A percentile compares a stretch with the other conserved stretches of the same genome.
phyloP scores from a whole-genome alignment of 2,329 filamentous ascomycete genomes.

The Chaetothyriales sp. region DNA sequence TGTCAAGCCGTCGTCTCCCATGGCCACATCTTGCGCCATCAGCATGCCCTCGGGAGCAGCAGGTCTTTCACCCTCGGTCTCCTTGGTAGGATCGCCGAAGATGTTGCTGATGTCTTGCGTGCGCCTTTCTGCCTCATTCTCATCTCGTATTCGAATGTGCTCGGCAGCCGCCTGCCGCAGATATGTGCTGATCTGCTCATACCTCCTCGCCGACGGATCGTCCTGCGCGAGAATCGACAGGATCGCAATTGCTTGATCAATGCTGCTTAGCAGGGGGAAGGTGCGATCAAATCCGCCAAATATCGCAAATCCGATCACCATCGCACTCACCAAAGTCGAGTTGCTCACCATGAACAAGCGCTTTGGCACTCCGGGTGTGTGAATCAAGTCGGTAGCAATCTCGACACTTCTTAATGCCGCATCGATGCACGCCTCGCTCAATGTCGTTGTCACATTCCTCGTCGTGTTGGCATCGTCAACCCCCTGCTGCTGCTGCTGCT shows the following conservation, averaged over 20 bases:
- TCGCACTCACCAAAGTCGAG: slow-evolving; percentile 5
- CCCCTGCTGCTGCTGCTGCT: not conserved
- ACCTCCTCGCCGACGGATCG: slow-evolving; percentile 15
- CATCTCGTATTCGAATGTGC: slow-evolving; percentile 26
- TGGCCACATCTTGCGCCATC: not conserved
- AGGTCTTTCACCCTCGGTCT: slow-evolving; percentile 7
- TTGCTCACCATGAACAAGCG: slow-evolving; percentile 17
- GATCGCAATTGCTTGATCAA: slow-evolving; percentile 16
- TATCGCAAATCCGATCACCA: slow-evolving; percentile 19
- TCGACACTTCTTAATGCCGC: slow-evolving; percentile 25
- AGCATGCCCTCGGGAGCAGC: slow-evolving; percentile 1
- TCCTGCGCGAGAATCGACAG: slow-evolving; percentile 15
- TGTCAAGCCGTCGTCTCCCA: not conserved
- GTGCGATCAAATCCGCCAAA: slow-evolving; percentile 19
- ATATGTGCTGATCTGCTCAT: slow-evolving; percentile 26
- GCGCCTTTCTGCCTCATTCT: slow-evolving; percentile 27
- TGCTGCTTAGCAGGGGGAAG: slow-evolving; percentile 18
- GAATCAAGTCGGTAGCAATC: slow-evolving; percentile 17
- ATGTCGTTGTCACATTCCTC: slow-evolving; percentile 14
- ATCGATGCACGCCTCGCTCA: slow-evolving; percentile 31
- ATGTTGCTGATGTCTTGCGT: slow-evolving; percentile 30
- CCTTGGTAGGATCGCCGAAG: slow-evolving; percentile 23
- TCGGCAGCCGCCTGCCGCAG: slow-evolving; percentile 27
- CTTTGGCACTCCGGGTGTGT: slow-evolving; percentile 15
- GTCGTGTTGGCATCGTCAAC: not conserved